These are phyloP conservation scores for Wickerhamomyces hampshirensis DNA, from an alignment of 805 yeast species.

Conservation along the genomic window DNA sequence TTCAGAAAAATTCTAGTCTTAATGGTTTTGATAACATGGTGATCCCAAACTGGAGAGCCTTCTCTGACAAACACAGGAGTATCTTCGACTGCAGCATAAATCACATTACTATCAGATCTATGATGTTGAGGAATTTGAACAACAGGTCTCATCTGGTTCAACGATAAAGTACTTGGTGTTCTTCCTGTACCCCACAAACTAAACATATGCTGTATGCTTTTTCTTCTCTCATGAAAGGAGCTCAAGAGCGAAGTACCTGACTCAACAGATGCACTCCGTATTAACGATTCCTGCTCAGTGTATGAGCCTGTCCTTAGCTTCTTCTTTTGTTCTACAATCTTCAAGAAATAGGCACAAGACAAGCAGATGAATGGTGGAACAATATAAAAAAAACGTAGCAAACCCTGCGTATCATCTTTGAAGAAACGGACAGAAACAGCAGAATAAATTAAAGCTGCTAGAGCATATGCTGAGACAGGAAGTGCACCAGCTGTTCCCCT, in stretches of 20 bases:
- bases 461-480: constrained; percentile 43
- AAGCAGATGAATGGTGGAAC: constrained; percentile 37
- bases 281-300: constrained; percentile 1
- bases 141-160: constrained; percentile 13
- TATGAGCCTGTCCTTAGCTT: constrained; percentile 6
- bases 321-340: constrained; percentile 19
- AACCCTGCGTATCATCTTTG: constrained; percentile 46
- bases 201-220: constrained; percentile 16
- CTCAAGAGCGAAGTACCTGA: constrained; percentile 8
- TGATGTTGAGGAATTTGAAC: constrained; percentile 5
- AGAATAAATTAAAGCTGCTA: constrained; percentile 65
- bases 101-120: constrained; percentile 16
- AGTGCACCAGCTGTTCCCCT: constrained; percentile 38
- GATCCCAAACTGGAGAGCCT: constrained; percentile 25
- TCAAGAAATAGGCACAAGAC: constrained; percentile 28
- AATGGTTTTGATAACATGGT: constrained; percentile 20
- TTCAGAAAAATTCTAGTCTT: constrained; percentile 35
- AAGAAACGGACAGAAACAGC: constrained; percentile 50
- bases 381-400: constrained; percentile 50
- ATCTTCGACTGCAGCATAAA: constrained; percentile 27
- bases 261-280: constrained; percentile 4
- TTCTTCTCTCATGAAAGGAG: constrained; percentile 12
- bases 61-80: constrained; percentile 25
- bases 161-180: constrained; percentile 19
- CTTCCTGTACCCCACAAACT: constrained; percentile 26